Evolutionary conservation across 2,329 filamentous ascomycete species (phyloP).

Genomic region (Sclerotiophoma versabilis): DNA sequence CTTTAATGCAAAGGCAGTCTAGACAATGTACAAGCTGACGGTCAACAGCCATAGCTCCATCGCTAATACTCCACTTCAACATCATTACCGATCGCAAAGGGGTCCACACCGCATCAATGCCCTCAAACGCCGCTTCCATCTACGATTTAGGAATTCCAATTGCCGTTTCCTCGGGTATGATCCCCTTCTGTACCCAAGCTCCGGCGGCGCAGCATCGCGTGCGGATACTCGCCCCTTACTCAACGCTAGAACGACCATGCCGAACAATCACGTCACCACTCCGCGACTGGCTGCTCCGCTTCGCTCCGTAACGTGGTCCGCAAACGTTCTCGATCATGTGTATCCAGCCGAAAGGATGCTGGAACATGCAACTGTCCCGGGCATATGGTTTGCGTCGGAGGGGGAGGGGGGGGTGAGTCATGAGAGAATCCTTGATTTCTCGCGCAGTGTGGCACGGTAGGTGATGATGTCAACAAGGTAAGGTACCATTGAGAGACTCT

Average conservation of each 20-base stretch:
- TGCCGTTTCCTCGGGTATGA: background rate
- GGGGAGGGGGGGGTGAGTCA: background rate
- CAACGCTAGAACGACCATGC: background rate
- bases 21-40: background rate
- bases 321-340: conserved; percentile 1
- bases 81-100: background rate
- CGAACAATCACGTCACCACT: background rate
- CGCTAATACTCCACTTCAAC: background rate
- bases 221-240: background rate
- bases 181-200: background rate
- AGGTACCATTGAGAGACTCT: background rate
- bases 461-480: background rate
- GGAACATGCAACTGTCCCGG: background rate
- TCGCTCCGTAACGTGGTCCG: background rate
- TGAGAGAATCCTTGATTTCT: background rate
- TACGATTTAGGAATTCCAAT: background rate
- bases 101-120: background rate
- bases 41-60: background rate
- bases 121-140: background rate
- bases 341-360: conserved; percentile 3
- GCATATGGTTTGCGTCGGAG: background rate
- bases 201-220: background rate
- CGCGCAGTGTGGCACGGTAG: background rate
- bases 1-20: too few species aligned
- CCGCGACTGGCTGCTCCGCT: background rate